Evolutionary conservation across 495 filamentous ascomycete genomes (phyloP).

Genomic region (Staphylotrichum tortipilum): DNA sequence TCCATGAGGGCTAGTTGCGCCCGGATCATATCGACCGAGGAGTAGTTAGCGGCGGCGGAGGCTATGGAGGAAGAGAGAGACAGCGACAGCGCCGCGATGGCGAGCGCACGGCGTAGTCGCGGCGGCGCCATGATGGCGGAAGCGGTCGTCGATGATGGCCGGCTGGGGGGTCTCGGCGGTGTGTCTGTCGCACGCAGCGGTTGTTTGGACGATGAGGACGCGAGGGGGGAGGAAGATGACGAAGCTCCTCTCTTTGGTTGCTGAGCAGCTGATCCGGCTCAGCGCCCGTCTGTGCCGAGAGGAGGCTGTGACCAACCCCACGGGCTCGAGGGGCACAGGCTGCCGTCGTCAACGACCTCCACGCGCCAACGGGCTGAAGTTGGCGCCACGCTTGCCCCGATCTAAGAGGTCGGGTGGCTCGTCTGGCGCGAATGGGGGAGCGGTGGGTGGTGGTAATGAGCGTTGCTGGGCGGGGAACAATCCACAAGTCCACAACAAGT

Average conservation of each 20-base stretch:
- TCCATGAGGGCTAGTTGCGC: constrained; percentile 44
- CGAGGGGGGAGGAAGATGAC: neutral
- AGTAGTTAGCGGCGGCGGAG: constrained; percentile 36
- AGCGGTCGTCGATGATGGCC: constrained; percentile 12
- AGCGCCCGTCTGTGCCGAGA: too few species aligned
- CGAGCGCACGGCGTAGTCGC: constrained; percentile 24
- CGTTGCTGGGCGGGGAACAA: too few species aligned
- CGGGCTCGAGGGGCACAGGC: neutral
- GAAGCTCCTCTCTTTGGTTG: too few species aligned
- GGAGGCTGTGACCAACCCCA: constrained; percentile 12
- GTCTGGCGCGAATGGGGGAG: too few species aligned
- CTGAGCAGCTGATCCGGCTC: too few species aligned
- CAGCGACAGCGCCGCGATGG: constrained; percentile 33
- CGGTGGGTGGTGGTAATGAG: too few species aligned
- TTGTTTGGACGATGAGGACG: too few species aligned
- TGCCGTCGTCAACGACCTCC: neutral
- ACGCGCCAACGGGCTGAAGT: neutral
- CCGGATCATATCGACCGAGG: constrained; percentile 42
- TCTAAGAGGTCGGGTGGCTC: neutral
- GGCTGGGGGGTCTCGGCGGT: constrained; percentile 21
- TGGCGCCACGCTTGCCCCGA: constrained; percentile 1
- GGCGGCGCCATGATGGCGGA: constrained; percentile 32
- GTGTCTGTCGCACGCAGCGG: too few species aligned
- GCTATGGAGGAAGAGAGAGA: constrained; percentile 33
- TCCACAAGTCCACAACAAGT: too few species aligned